These are phyloP conservation scores for Biscogniauxia marginata DNA, from an alignment of 2,329 filamentous ascomycete species.

Conservation along the genomic window DNA sequence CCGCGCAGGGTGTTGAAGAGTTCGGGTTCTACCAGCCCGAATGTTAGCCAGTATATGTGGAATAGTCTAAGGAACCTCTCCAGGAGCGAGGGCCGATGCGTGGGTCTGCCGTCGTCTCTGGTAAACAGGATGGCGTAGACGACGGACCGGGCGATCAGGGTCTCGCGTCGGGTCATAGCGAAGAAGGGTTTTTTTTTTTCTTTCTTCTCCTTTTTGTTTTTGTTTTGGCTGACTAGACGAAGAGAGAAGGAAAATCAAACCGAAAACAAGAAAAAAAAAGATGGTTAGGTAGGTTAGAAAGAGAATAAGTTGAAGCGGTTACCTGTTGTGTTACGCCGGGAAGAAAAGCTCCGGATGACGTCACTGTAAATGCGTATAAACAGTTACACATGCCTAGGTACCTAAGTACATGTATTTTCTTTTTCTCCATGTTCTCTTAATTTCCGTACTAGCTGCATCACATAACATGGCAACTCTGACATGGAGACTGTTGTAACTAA, in stretches of 20 bases:
- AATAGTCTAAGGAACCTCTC: slow-evolving; percentile 44
- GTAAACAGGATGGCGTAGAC: slow-evolving; percentile 35
- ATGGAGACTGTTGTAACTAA: no score
- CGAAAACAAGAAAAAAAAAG: not conserved
- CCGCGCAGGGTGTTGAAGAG: slow-evolving; percentile 44
- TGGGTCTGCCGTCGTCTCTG: slow-evolving; percentile 27
- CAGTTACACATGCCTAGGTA: no score
- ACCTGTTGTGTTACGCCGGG: no score
- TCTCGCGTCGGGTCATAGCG: slow-evolving; percentile 29
- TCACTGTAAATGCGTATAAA: not conserved
- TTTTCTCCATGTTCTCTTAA: no score
- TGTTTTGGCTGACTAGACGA: not conserved
- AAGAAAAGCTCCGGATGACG: not conserved
- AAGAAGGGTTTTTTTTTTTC: not conserved
- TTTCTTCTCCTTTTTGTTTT: not conserved
- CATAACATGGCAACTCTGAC: no score
- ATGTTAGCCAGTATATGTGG: slow-evolving; percentile 35
- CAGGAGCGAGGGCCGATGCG: slow-evolving; percentile 32
- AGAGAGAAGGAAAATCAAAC: not conserved
- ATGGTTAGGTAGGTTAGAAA: not conserved
- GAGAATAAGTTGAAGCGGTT: not conserved
- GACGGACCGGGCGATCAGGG: slow-evolving; percentile 40
- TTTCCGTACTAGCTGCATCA: no score
- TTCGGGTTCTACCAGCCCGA: slow-evolving; percentile 27
- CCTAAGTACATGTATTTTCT: no score